phyloP scores from a whole-genome alignment of 345 rosid genomes.

The Geranium brycei region DNA sequence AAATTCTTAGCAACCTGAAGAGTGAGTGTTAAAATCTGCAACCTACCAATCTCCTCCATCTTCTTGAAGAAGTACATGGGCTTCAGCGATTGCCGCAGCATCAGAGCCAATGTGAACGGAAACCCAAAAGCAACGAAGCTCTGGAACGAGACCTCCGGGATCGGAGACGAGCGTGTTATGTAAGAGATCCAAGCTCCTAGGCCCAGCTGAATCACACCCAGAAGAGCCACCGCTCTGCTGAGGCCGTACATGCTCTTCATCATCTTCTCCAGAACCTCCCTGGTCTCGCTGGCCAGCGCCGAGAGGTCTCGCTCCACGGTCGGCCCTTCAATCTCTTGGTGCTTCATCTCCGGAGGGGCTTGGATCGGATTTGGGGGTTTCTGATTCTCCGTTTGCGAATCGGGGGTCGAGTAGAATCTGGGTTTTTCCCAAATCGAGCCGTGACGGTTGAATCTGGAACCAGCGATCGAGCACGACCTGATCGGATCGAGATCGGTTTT shows the following conservation, averaged over 20 bases:
- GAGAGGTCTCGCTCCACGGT: conserved; percentile 83
- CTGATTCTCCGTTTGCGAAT: conserved; percentile 13
- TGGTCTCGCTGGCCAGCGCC: conserved; percentile 62
- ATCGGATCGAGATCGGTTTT: conserved; percentile 6
- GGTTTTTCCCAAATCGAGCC: too few relatives aligned
- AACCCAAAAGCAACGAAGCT: conserved; percentile 67
- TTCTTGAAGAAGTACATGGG: conserved; percentile 76
- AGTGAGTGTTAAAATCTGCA: conserved; percentile 69
- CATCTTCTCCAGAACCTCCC: conserved; percentile 52
- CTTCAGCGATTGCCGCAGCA: conserved; percentile 70
- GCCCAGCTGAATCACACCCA: conserved; percentile 56
- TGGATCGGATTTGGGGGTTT: conserved; percentile 21
- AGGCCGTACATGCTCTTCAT: conserved; percentile 61
- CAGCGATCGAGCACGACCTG: conserved; percentile 15
- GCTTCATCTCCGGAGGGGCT: conserved; percentile 59
- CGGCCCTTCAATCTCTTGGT: conserved; percentile 91
- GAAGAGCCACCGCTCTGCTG: conserved; percentile 46
- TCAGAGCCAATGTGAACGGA: conserved; percentile 64
- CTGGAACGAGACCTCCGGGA: conserved; percentile 43
- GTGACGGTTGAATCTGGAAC: conserved; percentile 5
- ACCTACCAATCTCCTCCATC: conserved; percentile 80
- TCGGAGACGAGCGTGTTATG: conserved; percentile 28
- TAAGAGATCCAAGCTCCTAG: conserved; percentile 59
- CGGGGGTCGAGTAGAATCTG: conserved; percentile 23
- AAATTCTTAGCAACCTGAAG: conserved; percentile 71